Percentiles rank a stretch among this genome's conserved stretches.
Evolutionary conservation across 148 eudicot species (phyloP).

Genomic region (Chenopodium album): DNA sequence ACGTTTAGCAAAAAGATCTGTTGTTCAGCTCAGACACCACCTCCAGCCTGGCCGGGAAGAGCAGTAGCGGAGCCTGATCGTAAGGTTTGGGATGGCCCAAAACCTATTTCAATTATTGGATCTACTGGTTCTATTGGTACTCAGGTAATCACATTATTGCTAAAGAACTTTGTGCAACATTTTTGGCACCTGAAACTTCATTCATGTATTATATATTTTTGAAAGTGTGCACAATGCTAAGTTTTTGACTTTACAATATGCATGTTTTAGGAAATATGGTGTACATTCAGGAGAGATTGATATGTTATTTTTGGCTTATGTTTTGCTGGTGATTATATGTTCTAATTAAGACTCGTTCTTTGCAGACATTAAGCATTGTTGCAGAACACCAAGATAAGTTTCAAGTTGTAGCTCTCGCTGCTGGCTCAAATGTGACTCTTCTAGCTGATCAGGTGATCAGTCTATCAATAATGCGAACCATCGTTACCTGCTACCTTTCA

Average conservation of each 20-base stretch:
- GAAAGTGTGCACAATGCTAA: not conserved
- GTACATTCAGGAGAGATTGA: not conserved
- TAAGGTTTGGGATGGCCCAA: constrained; percentile 87
- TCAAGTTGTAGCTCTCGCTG: constrained; percentile 92
- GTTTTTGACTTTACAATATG: no score
- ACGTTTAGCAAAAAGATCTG: constrained; percentile 50
- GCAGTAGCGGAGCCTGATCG: constrained; percentile 67
- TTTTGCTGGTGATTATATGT: no score
- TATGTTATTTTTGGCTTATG: not conserved
- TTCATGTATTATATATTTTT: not conserved
- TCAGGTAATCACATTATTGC: constrained; percentile 52
- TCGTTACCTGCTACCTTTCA: not conserved
- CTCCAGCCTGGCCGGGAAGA: constrained; percentile 98
- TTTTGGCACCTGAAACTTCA: constrained; percentile 7
- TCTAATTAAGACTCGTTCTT: constrained; percentile 25
- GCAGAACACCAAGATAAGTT: constrained; percentile 91
- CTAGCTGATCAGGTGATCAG: constrained; percentile 93
- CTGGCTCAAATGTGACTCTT: constrained; percentile 98
- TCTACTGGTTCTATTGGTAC: constrained; percentile 99
- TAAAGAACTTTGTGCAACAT: not conserved
- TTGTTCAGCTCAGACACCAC: constrained; percentile 82
- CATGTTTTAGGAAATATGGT: not conserved
- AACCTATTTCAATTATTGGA: constrained; percentile 90
- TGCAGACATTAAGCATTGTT: constrained; percentile 91
- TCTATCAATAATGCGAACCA: constrained; percentile 8